Percentiles rank a stretch among this genome's conserved stretches.
These are phyloP conservation scores for Debaryomyces coudertii DNA, from an alignment of 1,139 yeast species.

Conservation along the genomic window DNA sequence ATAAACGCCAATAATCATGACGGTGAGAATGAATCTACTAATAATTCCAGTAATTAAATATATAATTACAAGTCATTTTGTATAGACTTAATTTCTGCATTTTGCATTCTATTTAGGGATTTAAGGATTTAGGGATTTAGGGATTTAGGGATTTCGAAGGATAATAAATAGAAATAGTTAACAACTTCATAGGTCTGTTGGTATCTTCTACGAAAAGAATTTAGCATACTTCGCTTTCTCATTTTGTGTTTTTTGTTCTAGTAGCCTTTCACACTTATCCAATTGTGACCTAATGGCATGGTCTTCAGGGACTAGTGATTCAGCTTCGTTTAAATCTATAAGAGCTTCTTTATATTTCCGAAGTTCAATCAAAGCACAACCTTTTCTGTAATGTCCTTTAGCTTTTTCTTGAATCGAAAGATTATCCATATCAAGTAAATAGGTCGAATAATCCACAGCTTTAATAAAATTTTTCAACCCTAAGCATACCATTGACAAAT, in stretches of 20 bases:
- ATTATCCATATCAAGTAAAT: slow-evolving; percentile 53
- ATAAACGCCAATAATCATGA: not conserved
- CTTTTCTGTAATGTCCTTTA: slow-evolving; percentile 65
- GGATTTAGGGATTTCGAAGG: not conserved
- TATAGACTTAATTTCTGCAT: not conserved
- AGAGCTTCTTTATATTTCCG: slow-evolving; percentile 56
- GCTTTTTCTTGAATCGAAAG: slow-evolving; percentile 50
- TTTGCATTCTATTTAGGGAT: slow-evolving; percentile 1
- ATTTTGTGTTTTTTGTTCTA: slow-evolving; percentile 47
- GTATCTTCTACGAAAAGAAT: slow-evolving; percentile 42
- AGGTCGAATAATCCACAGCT: slow-evolving; percentile 57
- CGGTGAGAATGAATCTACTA: not conserved
- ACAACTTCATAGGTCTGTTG: not conserved
- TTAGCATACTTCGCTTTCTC: slow-evolving; percentile 61
- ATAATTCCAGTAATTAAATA: not conserved
- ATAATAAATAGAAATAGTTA: not conserved
- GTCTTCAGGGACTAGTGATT: slow-evolving; percentile 51
- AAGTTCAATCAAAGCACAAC: slow-evolving; percentile 47
- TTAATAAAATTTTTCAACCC: slow-evolving; percentile 49
- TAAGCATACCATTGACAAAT: slow-evolving; percentile 55
- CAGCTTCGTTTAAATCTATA: slow-evolving; percentile 48
- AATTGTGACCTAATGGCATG: slow-evolving; percentile 49
- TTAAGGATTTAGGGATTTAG: not conserved
- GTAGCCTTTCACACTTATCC: slow-evolving; percentile 36
- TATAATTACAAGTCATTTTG: not conserved